Base-by-base conservation (phyloP, 1,139 yeast species). In the Candida sp. region DNA sequence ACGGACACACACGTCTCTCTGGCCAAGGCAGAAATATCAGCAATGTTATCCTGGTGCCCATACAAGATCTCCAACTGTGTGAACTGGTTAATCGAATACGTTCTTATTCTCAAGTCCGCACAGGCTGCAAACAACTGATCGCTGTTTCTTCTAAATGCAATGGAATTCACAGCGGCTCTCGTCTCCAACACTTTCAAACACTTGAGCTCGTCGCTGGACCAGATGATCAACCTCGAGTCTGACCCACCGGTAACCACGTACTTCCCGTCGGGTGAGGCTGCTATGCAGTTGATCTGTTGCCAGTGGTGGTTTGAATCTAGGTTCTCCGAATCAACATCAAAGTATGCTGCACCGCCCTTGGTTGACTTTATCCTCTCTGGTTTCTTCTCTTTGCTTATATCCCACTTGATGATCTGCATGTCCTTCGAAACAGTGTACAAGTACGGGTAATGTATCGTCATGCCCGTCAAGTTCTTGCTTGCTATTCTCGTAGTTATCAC, bases 1-100 rank as follows among this genome's bases (percentile, higher is more conserved):
- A 93, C 98, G 25, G 97, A 90, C 37, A 94, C 94, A 76, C 99
- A 94, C 48, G 97, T 84, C 65, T 94, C 98, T 68, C 86, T 85
- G 17, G 84, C 83, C 56, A 94, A 75, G 0, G 97, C 89, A 26
- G 92, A 75, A 51, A 94, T 86, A 63, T 87, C 98, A 43, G 83
- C 80, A 42, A 94, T 93, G 50, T 82, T 77, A 66, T 96, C 99
- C 72, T 96, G 98, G 68, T 94, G 99, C 1, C 99, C 99, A 68
- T 91, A 94, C 47, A 94, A 75, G 3, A 90, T 86, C 72, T 94
- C 99, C 63, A 93, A 79, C 67, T 91, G 96, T 11, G 97, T 85
- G 66, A 88, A 81, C 69, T 92, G 98, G 63, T 86, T 90, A 54
- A 93, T 80, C 52, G 93, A 87, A 68, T 82, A 96, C 0, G 97